Evolutionary conservation across 495 filamentous ascomycete species (phyloP).

Genomic region (Lepidopterella palustris): DNA sequence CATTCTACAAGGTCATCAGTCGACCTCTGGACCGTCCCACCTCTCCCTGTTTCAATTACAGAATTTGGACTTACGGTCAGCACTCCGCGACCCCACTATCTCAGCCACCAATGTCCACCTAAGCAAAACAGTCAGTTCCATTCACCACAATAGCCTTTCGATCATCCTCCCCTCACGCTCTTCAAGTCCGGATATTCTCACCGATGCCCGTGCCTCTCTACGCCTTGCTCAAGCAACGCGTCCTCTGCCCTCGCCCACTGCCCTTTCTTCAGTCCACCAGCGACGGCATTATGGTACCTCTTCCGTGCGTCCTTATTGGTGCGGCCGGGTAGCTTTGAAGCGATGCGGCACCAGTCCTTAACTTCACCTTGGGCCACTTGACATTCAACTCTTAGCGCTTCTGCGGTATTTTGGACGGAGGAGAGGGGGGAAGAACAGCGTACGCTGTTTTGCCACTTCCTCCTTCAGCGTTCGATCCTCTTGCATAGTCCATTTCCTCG

Average conservation of each 20-base stretch:
- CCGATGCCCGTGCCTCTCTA: conserved; percentile 35
- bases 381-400: neutral
- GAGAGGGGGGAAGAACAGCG: neutral
- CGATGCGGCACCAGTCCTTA: conserved; percentile 31
- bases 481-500: conserved; percentile 22
- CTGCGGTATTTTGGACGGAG: too few relatives aligned
- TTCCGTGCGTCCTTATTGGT: conserved; percentile 44
- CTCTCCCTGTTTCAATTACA: conserved; percentile 2
- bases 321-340: conserved; percentile 35
- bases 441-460: conserved; percentile 24
- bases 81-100: conserved; percentile 31
- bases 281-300: conserved; percentile 40
- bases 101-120: conserved; percentile 23
- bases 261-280: conserved; percentile 40
- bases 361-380: conserved; percentile 23
- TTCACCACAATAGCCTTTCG: too few relatives aligned
- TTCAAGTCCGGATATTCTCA: conserved; percentile 4
- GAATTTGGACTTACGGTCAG: conserved; percentile 32
- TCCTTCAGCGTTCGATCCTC: conserved; percentile 25
- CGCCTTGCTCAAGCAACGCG: conserved; percentile 31
- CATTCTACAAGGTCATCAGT: conserved; percentile 34
- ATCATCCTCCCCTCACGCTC: neutral
- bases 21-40: conserved; percentile 1
- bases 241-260: conserved; percentile 41
- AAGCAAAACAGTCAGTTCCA: neutral